Evolutionary conservation across 768 basidiomycete genomes (phyloP).

Genomic region (Tricholoma flavovirens): DNA sequence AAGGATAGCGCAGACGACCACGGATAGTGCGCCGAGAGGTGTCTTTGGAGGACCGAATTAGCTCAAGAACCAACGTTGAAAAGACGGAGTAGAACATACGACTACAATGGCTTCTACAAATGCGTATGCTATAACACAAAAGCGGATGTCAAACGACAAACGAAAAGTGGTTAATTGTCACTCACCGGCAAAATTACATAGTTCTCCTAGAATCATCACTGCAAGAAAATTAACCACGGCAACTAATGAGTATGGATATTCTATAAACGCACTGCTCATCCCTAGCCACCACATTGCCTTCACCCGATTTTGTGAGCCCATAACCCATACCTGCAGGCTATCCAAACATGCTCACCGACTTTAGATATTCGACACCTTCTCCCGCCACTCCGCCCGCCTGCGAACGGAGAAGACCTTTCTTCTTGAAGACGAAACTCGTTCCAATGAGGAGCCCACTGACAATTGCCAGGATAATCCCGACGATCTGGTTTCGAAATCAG

Average conservation of each 20-base stretch:
- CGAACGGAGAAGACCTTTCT: conserved; percentile 81
- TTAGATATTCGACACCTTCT: conserved; percentile 92
- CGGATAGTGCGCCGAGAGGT: conserved; percentile 92
- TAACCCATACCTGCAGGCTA: conserved; percentile 3
- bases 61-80: not conserved
- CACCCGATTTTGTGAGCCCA: conserved; percentile 6
- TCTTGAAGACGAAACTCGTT: conserved; percentile 94
- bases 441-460: conserved; percentile 86
- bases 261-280: conserved; percentile 67
- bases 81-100: conserved; percentile 36
- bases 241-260: not conserved
- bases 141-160: conserved; percentile 9
- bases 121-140: conserved; percentile 57
- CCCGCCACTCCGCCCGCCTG: conserved; percentile 76
- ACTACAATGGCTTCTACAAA: conserved; percentile 93
- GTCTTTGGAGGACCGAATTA: conserved; percentile 43
- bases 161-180: conserved; percentile 25
- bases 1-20: conserved; percentile 90
- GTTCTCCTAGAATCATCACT: conserved; percentile 91
- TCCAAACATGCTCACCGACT: conserved; percentile 57
- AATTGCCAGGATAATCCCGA: conserved; percentile 74
- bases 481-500: conserved; percentile 40
- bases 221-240: conserved; percentile 5
- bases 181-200: conserved; percentile 81
- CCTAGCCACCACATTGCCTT: conserved; percentile 91